Evolutionary conservation across 768 basidiomycete genomes (phyloP), one percentile per base, ranked within the genome.

Genomic region (Xerocomus brunneocitrinus): DNA sequence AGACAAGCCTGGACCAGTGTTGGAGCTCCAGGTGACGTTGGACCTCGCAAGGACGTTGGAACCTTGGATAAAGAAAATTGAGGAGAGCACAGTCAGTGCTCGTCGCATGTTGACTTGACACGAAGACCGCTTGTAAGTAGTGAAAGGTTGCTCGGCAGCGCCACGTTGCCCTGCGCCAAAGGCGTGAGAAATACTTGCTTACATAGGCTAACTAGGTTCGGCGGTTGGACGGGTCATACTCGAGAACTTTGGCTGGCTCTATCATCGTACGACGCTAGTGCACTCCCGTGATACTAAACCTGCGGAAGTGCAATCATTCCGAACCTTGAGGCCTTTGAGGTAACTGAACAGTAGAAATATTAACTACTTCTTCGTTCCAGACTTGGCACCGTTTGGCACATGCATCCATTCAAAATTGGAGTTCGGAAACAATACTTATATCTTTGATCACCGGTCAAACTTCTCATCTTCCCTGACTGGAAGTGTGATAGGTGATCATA

Each of bases 81-180:
- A 58, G 54, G 9, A 67, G 42, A 62, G 51, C 28, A 48, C 49
- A 3, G 53, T 36, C 40, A 47, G 54, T 60, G 40, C 46, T 45
- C 63, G 66, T 58, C 52, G 63, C 66, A 66, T 67, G 53, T 53
- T 56, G 57, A 42, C 47, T 55, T 56, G 62, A 42, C 47, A 44
- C 50, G 13, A 42, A 40, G 19, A 40, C 40, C 10, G n/a, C 30
- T 28, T 7, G 14, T 19, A 19, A 19, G 19, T 4, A 48, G 8
- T 19, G 19, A 19, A 16, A 4, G 8, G 27, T 19, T 44, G 45
- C 31, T 47, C 22, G 45, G 45, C 39, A 24, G 22, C 10, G 40
- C 40, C 40, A 41, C 22, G 22, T n/a, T 12, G 36, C 22, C 19
- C 22, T 32, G 32, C 31, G 32, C 45, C 6, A 13, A 34, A 12